These are phyloP conservation scores for Pseudopyrenochaeta lycopersici DNA, from an alignment of 2,329 filamentous ascomycete species.

Conservation along the genomic window DNA sequence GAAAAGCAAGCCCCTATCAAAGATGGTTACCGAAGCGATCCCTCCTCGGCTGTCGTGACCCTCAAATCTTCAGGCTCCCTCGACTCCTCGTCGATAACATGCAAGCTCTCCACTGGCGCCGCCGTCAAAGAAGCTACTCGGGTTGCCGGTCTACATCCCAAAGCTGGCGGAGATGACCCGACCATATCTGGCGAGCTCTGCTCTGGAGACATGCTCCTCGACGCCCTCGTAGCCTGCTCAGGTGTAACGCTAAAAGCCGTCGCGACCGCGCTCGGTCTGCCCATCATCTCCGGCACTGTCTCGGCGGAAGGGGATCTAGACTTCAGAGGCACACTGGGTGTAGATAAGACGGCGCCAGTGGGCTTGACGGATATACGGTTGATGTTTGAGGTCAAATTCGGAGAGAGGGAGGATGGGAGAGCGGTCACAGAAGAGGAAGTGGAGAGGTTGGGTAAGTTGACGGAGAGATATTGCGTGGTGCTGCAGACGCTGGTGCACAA, in stretches of 20 bases:
- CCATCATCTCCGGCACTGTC: slow-evolving; percentile 54
- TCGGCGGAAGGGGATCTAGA: slow-evolving; percentile 59
- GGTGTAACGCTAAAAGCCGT: slow-evolving; percentile 63
- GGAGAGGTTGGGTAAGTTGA: slow-evolving; percentile 58
- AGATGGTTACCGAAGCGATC: slow-evolving; percentile 54
- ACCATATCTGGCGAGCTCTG: slow-evolving; percentile 59
- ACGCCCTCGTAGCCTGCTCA: slow-evolving; percentile 60
- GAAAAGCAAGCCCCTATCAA: slow-evolving; percentile 60
- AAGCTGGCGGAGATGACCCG: slow-evolving; percentile 56
- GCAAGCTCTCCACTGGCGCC: slow-evolving; percentile 56
- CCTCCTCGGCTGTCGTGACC: slow-evolving; percentile 56
- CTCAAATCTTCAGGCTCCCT: slow-evolving; percentile 56
- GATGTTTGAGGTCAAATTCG: slow-evolving; percentile 55
- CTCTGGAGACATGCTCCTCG: slow-evolving; percentile 61
- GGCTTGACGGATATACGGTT: slow-evolving; percentile 59
- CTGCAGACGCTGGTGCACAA: slow-evolving; percentile 45
- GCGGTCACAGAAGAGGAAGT: slow-evolving; percentile 55
- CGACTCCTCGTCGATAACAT: slow-evolving; percentile 57
- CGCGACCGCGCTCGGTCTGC: slow-evolving; percentile 57
- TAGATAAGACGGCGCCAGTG: slow-evolving; percentile 57
- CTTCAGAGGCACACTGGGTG: slow-evolving; percentile 60
- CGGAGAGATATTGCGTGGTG: slow-evolving; percentile 60
- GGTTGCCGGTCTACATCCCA: slow-evolving; percentile 58
- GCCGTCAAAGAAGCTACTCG: slow-evolving; percentile 52
- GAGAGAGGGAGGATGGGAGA: slow-evolving; percentile 34